These are phyloP conservation scores for Magnusiomyces tetraspermus DNA, from an alignment of 1,139 yeast genomes.

Conservation along the genomic window DNA sequence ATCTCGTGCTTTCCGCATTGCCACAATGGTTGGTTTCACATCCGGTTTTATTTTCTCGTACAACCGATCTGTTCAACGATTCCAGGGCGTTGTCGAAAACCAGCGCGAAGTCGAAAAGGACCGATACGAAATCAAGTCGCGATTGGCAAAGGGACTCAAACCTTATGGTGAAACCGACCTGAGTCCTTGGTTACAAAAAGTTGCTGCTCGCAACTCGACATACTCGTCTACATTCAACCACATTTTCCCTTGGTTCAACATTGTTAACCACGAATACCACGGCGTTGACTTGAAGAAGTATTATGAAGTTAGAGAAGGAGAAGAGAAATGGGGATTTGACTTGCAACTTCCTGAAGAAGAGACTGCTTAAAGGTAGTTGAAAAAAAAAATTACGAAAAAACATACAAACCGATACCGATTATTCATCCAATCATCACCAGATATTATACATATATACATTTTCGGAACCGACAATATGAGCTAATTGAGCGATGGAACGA, in stretches of 20 bases:
- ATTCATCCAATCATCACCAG: no score
- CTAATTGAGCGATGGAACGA: no score
- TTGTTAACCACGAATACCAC: constrained; percentile 75
- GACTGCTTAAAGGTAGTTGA: neutral
- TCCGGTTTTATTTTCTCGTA: constrained; percentile 71
- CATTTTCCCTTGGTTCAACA: constrained; percentile 74
- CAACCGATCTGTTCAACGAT: constrained; percentile 53
- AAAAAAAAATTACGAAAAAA: neutral
- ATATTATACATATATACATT: no score
- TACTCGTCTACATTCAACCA: constrained; percentile 56
- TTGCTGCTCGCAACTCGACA: constrained; percentile 73
- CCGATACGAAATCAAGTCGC: constrained; percentile 61
- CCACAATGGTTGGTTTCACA: constrained; percentile 47
- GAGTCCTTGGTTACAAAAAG: constrained; percentile 63
- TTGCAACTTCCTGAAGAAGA: constrained; percentile 22
- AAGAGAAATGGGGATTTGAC: constrained; percentile 35
- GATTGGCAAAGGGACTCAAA: constrained; percentile 55
- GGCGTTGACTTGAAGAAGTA: constrained; percentile 65
- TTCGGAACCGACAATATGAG: no score
- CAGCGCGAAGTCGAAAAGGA: constrained; percentile 62
- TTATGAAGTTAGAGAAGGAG: constrained; percentile 51
- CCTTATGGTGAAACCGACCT: constrained; percentile 52
- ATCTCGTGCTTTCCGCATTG: constrained; percentile 51
- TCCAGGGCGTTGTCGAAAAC: constrained; percentile 74
- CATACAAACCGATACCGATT: no score